phyloP scores from a whole-genome alignment of 2,329 filamentous ascomycete species.

The Mariannaea elegans region DNA sequence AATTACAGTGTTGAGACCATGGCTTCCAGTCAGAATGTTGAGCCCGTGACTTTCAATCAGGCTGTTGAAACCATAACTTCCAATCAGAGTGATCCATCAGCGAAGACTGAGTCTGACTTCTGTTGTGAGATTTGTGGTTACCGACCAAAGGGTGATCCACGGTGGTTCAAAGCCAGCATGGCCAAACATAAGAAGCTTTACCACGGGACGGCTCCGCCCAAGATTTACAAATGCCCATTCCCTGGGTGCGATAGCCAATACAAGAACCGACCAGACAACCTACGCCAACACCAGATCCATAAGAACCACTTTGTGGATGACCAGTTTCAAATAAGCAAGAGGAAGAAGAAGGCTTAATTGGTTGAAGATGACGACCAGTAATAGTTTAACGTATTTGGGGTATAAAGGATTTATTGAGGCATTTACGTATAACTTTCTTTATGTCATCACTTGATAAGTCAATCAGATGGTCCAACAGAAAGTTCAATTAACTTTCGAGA shows the following conservation, averaged over 20 bases:
- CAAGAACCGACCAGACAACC: slow-evolving; percentile 64
- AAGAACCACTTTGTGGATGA: slow-evolving; percentile 62
- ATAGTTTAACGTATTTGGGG: too few species aligned
- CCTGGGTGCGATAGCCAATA: slow-evolving; percentile 64
- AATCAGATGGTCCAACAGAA: too few species aligned
- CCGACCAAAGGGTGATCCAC: slow-evolving; percentile 62
- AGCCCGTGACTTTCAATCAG: too few species aligned
- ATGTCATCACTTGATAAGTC: too few species aligned
- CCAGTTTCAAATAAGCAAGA: slow-evolving; percentile 57
- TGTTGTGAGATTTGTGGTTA: slow-evolving; percentile 64
- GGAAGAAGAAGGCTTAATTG: slow-evolving; percentile 51
- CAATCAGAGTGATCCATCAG: slow-evolving; percentile 5
- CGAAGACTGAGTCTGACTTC: slow-evolving; percentile 54
- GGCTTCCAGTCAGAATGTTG: too few species aligned
- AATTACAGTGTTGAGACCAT: too few species aligned
- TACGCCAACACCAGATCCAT: slow-evolving; percentile 65
- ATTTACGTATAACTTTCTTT: too few species aligned
- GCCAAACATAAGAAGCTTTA: slow-evolving; percentile 65
- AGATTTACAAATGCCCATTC: slow-evolving; percentile 62
- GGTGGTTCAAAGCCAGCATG: slow-evolving; percentile 68
- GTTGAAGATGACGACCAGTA: too few species aligned
- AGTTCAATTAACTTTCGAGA: too few species aligned
- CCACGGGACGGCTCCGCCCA: slow-evolving; percentile 58
- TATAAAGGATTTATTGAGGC: too few species aligned
- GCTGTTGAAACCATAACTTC: too few species aligned